Percentiles rank a stretch among this genome's conserved stretches.
Conservation (phyloP, 2,329 filamentous ascomycete species). For the Aspergillus proliferans region DNA sequence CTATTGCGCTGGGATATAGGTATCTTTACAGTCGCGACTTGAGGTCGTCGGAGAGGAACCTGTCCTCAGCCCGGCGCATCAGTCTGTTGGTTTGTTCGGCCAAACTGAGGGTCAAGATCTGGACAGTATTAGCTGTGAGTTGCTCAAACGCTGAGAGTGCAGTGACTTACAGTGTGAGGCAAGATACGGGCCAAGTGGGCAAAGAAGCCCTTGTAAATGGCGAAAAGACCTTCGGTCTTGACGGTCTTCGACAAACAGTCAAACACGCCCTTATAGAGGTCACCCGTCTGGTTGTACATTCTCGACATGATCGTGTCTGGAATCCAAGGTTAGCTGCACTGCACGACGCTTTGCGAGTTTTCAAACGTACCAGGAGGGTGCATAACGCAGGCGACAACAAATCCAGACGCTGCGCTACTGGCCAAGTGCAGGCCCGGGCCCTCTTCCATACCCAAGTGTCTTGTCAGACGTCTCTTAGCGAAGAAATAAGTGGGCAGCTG, state of each 20-base stretch:
- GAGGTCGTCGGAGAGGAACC: slow-evolving; percentile 44
- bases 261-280: slow-evolving; percentile 88
- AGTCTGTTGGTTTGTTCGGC: slow-evolving; percentile 97
- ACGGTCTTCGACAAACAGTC: slow-evolving; percentile 90
- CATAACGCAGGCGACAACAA: slow-evolving; percentile 97
- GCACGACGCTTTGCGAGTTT: neutral
- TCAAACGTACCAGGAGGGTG: slow-evolving; percentile 71
- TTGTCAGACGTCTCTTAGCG: slow-evolving; percentile 77
- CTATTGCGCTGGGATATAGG: neutral
- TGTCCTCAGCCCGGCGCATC: slow-evolving; percentile 69
- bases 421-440: slow-evolving; percentile 81
- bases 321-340: slow-evolving; percentile 5
- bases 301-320: slow-evolving; percentile 94
- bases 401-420: slow-evolving; percentile 83
- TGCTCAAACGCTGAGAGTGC: neutral
- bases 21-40: slow-evolving; percentile 41
- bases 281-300: slow-evolving; percentile 97
- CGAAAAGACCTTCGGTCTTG: slow-evolving; percentile 80
- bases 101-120: slow-evolving; percentile 82
- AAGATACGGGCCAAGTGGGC: slow-evolving; percentile 90
- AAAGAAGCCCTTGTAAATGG: slow-evolving; percentile 96
- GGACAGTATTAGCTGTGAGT: slow-evolving; percentile 15
- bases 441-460: slow-evolving; percentile 82
- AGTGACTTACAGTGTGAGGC: slow-evolving; percentile 66
- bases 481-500: slow-evolving; percentile 98